Evolutionary conservation across 257 asterid genomes (phyloP).

Genomic region (Penstemon barbatus): DNA sequence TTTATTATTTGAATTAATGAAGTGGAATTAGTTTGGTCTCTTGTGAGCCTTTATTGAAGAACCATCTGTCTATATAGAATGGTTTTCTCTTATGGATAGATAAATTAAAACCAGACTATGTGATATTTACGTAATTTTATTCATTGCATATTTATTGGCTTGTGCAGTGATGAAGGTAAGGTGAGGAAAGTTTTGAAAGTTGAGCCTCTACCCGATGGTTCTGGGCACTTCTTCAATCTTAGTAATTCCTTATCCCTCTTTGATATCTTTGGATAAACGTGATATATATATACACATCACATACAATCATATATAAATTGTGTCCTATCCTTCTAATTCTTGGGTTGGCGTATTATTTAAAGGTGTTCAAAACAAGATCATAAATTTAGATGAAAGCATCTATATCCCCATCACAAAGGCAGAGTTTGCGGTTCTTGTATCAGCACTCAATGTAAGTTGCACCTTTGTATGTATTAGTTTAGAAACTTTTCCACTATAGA

Average conservation of each 20-base stretch:
- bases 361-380: conserved; percentile 96
- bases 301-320: background rate
- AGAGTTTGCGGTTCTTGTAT: conserved; percentile 75
- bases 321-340: conserved; percentile 15
- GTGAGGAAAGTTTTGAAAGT: conserved; percentile 93
- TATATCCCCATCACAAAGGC: conserved; percentile 89
- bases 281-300: background rate
- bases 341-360: conserved; percentile 31
- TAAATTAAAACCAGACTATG: background rate
- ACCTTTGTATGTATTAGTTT: conserved; percentile 4
- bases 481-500: background rate
- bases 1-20: background rate
- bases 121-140: background rate
- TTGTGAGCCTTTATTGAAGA: conserved; percentile 7
- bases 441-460: conserved; percentile 79
- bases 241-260: conserved; percentile 51
- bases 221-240: conserved; percentile 95
- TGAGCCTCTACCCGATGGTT: conserved; percentile 98
- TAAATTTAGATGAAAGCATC: conserved; percentile 76
- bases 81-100: conserved; percentile 1
- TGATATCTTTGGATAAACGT: background rate
- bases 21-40: background rate
- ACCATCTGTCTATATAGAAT: background rate
- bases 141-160: conserved; percentile 18
- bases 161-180: conserved; percentile 87